Percentiles rank a stretch among this genome's conserved stretches.
Conservation (phyloP, 345 rosid genomes). For the Salix exigua region DNA sequence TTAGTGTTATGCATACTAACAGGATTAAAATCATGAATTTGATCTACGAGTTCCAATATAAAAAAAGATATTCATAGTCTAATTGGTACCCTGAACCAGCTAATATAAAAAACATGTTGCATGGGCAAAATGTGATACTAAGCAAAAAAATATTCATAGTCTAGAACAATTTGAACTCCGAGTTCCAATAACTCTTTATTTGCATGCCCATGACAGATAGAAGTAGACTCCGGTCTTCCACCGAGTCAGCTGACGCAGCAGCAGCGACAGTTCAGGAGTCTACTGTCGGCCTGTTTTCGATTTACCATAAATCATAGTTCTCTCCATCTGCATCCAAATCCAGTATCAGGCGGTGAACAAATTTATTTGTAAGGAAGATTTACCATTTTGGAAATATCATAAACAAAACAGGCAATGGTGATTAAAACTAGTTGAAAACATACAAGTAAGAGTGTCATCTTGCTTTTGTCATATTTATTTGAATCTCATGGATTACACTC, state of each 20-base stretch:
- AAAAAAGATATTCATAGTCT: too few relatives aligned
- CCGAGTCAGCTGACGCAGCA: not conserved
- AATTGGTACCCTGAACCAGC: not conserved
- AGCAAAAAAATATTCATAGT: not conserved
- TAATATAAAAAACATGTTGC: too few relatives aligned
- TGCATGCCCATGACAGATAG: not conserved
- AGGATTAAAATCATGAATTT: too few relatives aligned
- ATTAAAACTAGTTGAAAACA: not conserved
- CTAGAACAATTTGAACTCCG: not conserved
- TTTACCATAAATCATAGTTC: not conserved
- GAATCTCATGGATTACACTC: too few relatives aligned
- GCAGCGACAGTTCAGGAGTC: not conserved
- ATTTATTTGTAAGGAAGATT: not conserved
- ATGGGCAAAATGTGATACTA: not conserved
- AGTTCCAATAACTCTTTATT: not conserved
- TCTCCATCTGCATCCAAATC: slow-evolving; percentile 15
- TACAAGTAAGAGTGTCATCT: not conserved
- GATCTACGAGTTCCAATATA: too few relatives aligned
- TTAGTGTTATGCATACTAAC: too few relatives aligned
- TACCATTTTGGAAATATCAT: not conserved
- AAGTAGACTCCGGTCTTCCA: not conserved
- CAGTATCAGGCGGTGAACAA: not conserved
- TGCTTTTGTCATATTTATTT: too few relatives aligned
- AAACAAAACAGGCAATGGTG: not conserved
- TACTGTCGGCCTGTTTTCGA: not conserved